These are phyloP conservation scores for Emergomyces pasteurianus DNA, from an alignment of 2,329 filamentous ascomycete genomes.

Conservation along the genomic window DNA sequence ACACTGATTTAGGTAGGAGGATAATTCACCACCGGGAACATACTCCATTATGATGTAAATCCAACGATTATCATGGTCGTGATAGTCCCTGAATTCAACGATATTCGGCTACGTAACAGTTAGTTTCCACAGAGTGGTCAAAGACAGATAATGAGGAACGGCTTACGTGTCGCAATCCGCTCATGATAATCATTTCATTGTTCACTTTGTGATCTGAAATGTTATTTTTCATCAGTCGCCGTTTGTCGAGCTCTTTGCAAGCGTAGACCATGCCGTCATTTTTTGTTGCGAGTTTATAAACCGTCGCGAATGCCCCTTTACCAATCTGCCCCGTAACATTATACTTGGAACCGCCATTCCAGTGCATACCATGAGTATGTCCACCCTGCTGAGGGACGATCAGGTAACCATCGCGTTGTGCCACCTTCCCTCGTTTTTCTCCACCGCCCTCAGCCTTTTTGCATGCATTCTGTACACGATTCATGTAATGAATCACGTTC, in stretches of 20 bases:
- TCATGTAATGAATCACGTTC: conserved; percentile 60
- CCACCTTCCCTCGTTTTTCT: background rate
- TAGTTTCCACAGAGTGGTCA: conserved; percentile 5
- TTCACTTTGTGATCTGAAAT: conserved; percentile 82
- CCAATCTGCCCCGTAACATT: conserved; percentile 73
- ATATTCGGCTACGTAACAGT: conserved; percentile 56
- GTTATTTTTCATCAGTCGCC: conserved; percentile 85
- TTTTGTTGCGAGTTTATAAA: conserved; percentile 81
- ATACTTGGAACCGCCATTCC: conserved; percentile 73
- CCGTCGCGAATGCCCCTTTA: conserved; percentile 87
- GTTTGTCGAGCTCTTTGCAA: conserved; percentile 90
- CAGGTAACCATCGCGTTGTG: conserved; percentile 4
- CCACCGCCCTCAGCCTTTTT: conserved; percentile 5
- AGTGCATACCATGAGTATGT: conserved; percentile 54
- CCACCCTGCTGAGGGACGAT: conserved; percentile 12
- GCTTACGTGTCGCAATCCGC: conserved; percentile 65
- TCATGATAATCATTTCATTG: conserved; percentile 97
- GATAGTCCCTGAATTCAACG: conserved; percentile 79
- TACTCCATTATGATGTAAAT: conserved; percentile 98
- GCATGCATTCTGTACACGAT: conserved; percentile 18
- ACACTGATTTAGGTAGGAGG: conserved; percentile 53
- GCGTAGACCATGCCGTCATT: conserved; percentile 74
- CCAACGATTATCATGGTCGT: conserved; percentile 64
- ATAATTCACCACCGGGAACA: conserved; percentile 70
- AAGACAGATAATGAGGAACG: background rate